Evolutionary conservation across 192 early-diverging fungal genomes (phyloP).

Genomic region (Podila epicladia): DNA sequence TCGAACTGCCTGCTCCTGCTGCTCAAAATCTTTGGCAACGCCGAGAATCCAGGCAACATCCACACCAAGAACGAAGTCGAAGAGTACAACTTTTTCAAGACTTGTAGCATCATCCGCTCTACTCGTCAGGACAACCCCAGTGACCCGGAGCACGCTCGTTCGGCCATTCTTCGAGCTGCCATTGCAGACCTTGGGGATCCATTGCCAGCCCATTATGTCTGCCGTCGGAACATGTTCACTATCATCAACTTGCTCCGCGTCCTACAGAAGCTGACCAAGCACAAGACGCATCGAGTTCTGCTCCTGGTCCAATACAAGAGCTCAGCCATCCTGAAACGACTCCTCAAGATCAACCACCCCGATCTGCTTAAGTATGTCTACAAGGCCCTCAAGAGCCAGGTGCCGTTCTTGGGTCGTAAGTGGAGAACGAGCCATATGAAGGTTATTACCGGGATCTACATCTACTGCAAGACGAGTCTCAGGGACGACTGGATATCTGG

Average conservation of each 20-base stretch:
- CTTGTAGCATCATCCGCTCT: slow-evolving; percentile 39
- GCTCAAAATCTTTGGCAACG: slow-evolving; percentile 85
- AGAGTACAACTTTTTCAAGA: slow-evolving; percentile 55
- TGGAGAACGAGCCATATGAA: slow-evolving; percentile 90
- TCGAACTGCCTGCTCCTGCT: slow-evolving; percentile 85
- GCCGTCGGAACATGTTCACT: slow-evolving; percentile 71
- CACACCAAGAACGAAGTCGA: slow-evolving; percentile 62
- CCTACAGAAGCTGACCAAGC: slow-evolving; percentile 83
- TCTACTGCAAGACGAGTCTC: slow-evolving; percentile 68
- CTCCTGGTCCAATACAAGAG: slow-evolving; percentile 88
- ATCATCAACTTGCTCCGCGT: slow-evolving; percentile 80
- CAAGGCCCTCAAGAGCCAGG: slow-evolving; percentile 84
- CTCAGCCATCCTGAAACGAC: slow-evolving; percentile 78
- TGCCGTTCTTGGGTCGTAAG: slow-evolving; percentile 81
- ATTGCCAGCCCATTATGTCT: slow-evolving; percentile 44
- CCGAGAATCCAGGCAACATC: slow-evolving; percentile 60
- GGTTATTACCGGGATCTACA: slow-evolving; percentile 79
- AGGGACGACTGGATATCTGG: slow-evolving; percentile 77
- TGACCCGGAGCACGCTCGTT: slow-evolving; percentile 23
- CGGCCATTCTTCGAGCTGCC: slow-evolving; percentile 13
- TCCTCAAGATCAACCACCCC: slow-evolving; percentile 76
- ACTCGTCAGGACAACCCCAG: background rate
- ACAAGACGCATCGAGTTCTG: slow-evolving; percentile 78
- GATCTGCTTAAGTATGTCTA: slow-evolving; percentile 76
- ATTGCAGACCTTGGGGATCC: slow-evolving; percentile 36